A percentile compares a stretch with the other conserved stretches of the same genome.
Evolutionary conservation across 805 yeast species (phyloP).

Genomic region (Candida pseudofarinosa): DNA sequence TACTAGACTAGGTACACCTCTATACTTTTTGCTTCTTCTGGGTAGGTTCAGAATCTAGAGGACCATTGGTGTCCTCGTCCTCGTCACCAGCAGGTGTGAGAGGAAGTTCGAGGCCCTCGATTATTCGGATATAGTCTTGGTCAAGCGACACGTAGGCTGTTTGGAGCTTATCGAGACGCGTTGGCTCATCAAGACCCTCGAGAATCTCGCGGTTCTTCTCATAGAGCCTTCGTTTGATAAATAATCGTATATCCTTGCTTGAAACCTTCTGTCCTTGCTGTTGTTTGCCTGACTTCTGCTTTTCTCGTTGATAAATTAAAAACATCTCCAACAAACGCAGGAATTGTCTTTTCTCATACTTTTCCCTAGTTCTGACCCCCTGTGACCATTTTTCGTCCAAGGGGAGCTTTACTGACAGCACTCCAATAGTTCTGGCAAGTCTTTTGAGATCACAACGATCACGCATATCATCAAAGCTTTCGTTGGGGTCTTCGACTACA

Average conservation of each 20-base stretch:
- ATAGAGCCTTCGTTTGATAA: slow-evolving; percentile 72
- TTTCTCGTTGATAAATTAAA: slow-evolving; percentile 39
- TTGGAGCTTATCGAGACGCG: slow-evolving; percentile 67
- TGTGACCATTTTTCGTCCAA: slow-evolving; percentile 35
- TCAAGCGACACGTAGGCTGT: slow-evolving; percentile 67
- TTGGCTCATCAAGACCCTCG: slow-evolving; percentile 56
- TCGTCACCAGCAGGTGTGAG: neutral
- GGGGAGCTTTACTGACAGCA: slow-evolving; percentile 17
- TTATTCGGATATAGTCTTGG: slow-evolving; percentile 65
- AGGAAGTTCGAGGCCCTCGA: slow-evolving; percentile 22
- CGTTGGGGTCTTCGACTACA: slow-evolving; percentile 93
- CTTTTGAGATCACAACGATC: slow-evolving; percentile 70
- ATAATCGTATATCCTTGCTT: slow-evolving; percentile 45
- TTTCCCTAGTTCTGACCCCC: slow-evolving; percentile 36
- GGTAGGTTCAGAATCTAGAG: neutral
- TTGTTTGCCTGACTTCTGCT: slow-evolving; percentile 11
- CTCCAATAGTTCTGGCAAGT: slow-evolving; percentile 12
- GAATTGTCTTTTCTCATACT: slow-evolving; percentile 76
- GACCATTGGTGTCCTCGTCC: neutral
- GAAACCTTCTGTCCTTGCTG: slow-evolving; percentile 9
- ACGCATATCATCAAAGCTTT: slow-evolving; percentile 84
- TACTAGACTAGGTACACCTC: neutral
- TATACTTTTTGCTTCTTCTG: slow-evolving; percentile 1
- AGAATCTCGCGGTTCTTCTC: slow-evolving; percentile 79
- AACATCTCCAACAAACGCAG: slow-evolving; percentile 75